Base-by-base conservation (phyloP, 306 rosid species). In the Ziziphus jujuba region DNA sequence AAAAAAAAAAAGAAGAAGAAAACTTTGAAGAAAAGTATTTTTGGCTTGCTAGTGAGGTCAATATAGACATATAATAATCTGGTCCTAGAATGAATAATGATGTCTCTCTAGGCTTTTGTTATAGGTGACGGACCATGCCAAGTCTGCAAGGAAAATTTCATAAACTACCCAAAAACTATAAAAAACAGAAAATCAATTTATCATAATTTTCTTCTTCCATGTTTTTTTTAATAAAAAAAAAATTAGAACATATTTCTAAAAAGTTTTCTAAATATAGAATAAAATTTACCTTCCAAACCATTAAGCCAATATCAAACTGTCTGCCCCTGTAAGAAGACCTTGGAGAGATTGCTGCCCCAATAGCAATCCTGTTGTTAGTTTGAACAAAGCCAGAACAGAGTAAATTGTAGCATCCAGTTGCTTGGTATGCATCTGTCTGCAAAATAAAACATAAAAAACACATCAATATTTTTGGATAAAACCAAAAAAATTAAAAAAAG, bases 331-430 rank as follows among this genome's bases (percentile, higher is more conserved):
- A 88, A 47, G 63, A 70, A 44, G 99, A 95, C 81, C 96, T 95
- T 67, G 99, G 99, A 64, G 92, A 82, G 16, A 95, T 95, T 66
- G 99, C 97, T 55, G 99, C 99, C 56, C 99, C 99, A 64, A 95
- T 90, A 44, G 99, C 96, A 78, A 95, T 87, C 69, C 63, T 95
- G 78, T 87, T 95, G 78, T 90, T 95, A 5, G 97, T 95, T 84
- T 95, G 99, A 49, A 95, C 82, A 87, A 95, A 95, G 52, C 99
- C 99, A 47, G 97, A 95, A 76, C 99, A 95, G 13, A 95, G 77
- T 75, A 95, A 84, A 69, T 95, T 95, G 88, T 95, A 95, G 82
- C 99, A 95, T 65, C 99, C 99, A 25, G 99, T 95, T 35, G 96
- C 87, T 85, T 84, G 95, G 74, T 95, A 95, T 80, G 99, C 97